phyloP scores from a whole-genome alignment of 2,329 filamentous ascomycete species.

The Fusarium sarcochroum region DNA sequence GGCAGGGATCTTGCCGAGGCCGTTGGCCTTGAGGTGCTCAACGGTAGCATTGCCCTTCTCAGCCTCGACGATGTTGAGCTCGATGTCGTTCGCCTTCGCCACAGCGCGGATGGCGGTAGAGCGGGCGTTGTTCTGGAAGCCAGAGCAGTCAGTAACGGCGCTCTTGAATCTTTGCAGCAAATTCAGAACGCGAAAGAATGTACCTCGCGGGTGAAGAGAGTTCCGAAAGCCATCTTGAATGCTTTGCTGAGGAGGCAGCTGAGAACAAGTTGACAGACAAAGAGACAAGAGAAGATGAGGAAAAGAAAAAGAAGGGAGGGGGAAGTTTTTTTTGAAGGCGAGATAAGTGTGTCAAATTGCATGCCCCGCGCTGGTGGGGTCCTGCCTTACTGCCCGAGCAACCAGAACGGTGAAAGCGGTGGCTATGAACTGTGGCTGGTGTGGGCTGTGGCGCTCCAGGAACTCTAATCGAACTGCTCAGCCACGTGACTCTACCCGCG shows the following conservation, averaged over 20 bases:
- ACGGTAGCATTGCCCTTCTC: conserved; percentile 74
- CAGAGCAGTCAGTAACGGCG: conserved; percentile 54
- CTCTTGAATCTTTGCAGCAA: conserved; percentile 34
- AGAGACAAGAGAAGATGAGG: conserved; percentile 41
- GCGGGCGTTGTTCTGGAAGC: conserved; percentile 84
- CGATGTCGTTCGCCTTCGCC: conserved; percentile 97
- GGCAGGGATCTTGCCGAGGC: conserved; percentile 90
- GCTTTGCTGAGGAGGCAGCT: conserved; percentile 49
- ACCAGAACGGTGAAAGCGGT: conserved; percentile 25
- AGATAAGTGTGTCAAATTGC: conserved; percentile 47
- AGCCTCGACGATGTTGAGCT: conserved; percentile 86
- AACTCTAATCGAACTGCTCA: neutral
- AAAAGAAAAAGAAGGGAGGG: conserved; percentile 44
- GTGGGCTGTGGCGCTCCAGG: conserved; percentile 29
- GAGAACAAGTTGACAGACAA: conserved; percentile 49
- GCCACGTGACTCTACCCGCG: conserved; percentile 46
- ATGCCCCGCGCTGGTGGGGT: conserved; percentile 54
- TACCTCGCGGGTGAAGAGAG: conserved; percentile 92
- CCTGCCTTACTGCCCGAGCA: conserved; percentile 48
- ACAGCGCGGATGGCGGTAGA: conserved; percentile 90
- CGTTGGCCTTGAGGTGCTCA: conserved; percentile 89
- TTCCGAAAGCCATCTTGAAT: conserved; percentile 93
- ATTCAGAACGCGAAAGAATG: conserved; percentile 41
- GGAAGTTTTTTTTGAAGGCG: conserved; percentile 54
- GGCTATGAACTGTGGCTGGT: conserved; percentile 33